Base-by-base conservation (phyloP, 1,284 basidiomycete species). In the Ceraceosorus bombacis region DNA sequence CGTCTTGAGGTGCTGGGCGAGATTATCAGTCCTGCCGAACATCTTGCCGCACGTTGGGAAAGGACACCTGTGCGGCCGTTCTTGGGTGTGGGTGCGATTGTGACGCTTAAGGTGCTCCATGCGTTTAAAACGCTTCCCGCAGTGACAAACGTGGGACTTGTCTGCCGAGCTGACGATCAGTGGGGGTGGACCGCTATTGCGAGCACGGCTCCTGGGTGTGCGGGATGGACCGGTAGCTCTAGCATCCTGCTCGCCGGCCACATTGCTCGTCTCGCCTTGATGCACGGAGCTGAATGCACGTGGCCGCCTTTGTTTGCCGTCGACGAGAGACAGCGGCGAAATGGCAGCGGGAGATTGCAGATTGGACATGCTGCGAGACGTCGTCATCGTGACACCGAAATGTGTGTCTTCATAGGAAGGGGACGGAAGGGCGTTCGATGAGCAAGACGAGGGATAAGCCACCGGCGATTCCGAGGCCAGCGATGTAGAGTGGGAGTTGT, bases 21-120 rank as follows among this genome's bases (percentile, higher is more conserved):
- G 66, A 49, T 77, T 77, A 58, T 77, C 76, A 9, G 73, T 70
- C 8, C 76, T 65, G 27, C 74, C 73, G 51, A 77, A 77, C 58
- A 62, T 68, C 61, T 76, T 76, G 49, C 68, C 65, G 56, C 76
- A 77, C n/a, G 70, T 66, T 41, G 70, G 68, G 27, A 71, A 64
- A n/a, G 74, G 70, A 57, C 76, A 77, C 57, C 64, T 62, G 65
- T 71, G 71, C 5, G 76, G 74, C 15, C 70, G 68, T 54, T 77
- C 76, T 54, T 76, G 70, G 0, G 76, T 77, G 58, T 77, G 76
- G 5, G 72, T 73, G 50, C 73, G 73, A 53, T 67, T 70, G 68
- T 77, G 76, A n/a, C 76, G 69, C 65, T 76, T 76, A 54, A 77
- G 68, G 41, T 77, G 76, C 61, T 77, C 76, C 64, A 76, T 67